Evolutionary conservation across 441 rosid species (phyloP).

Genomic region (Melastoma candidum): DNA sequence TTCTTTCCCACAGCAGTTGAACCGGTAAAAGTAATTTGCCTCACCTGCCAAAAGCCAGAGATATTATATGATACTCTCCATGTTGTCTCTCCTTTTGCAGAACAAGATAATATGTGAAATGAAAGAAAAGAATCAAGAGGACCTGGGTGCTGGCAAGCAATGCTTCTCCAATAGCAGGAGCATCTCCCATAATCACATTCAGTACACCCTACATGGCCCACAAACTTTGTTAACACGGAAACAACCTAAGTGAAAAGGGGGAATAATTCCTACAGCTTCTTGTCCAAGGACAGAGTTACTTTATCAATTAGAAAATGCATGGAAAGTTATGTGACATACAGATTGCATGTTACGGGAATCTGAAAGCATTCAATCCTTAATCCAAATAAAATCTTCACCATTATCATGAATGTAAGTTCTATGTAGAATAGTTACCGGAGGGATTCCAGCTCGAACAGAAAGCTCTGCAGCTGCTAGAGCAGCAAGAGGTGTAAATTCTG

Average conservation of each 20-base stretch:
- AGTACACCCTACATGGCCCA: conserved; percentile 56
- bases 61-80: conserved; percentile 7
- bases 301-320: no score
- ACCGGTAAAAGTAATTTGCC: conserved; percentile 93
- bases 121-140: conserved; percentile 10
- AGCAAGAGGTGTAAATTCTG: conserved; percentile 90
- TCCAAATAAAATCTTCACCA: no score
- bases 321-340: no score
- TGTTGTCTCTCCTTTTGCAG: not conserved
- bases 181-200: conserved; percentile 88
- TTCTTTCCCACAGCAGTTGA: conserved; percentile 97
- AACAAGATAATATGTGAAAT: conserved; percentile 8
- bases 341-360: no score
- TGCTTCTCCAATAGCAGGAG: conserved; percentile 88
- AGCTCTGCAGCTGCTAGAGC: conserved; percentile 96
- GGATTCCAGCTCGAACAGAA: conserved; percentile 96
- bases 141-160: conserved; percentile 79
- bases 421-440: conserved; percentile 46
- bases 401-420: not conserved
- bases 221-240: conserved; percentile 3
- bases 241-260: no score
- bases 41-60: conserved; percentile 48
- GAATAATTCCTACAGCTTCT: no score
- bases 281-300: no score
- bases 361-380: no score